A percentile compares a stretch with the other conserved stretches of the same genome.
Conservation (phyloP, 257 asterid species). For the Agastache rugosa region DNA sequence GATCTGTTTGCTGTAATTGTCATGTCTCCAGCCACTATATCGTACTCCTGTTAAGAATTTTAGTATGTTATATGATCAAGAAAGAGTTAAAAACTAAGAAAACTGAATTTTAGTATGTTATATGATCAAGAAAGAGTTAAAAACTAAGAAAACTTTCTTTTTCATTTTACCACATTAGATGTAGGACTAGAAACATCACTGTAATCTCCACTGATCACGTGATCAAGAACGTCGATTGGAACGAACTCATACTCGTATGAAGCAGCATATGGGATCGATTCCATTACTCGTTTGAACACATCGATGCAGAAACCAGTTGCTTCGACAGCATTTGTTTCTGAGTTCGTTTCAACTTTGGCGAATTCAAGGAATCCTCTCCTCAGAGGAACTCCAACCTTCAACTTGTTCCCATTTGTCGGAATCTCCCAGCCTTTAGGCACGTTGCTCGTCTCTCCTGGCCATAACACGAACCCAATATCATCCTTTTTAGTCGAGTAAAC, state of each 20-base stretch:
- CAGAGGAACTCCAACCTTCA: conserved; percentile 50
- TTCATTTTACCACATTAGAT: too few relatives aligned
- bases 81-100: too few relatives aligned
- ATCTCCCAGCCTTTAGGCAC: conserved; percentile 54
- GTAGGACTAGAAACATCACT: neutral
- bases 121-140: too few relatives aligned
- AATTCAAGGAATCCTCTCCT: conserved; percentile 48
- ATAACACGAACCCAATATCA: conserved; percentile 40
- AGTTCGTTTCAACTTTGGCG: conserved; percentile 39
- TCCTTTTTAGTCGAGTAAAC: conserved; percentile 35
- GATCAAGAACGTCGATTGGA: neutral
- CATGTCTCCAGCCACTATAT: conserved; percentile 48
- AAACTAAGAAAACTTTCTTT: too few relatives aligned
- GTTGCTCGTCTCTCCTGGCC: conserved; percentile 49
- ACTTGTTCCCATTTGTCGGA: conserved; percentile 46
- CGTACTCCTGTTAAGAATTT: conserved; percentile 6
- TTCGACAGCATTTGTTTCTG: conserved; percentile 32
- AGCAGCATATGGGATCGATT: neutral
- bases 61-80: too few relatives aligned
- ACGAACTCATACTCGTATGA: neutral
- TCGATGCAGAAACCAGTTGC: conserved; percentile 54
- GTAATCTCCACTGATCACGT: neutral
- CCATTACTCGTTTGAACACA: conserved; percentile 49
- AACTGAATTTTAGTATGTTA: neutral
- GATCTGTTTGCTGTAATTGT: conserved; percentile 44